Evolutionary conservation across 1,139 yeast species (phyloP).

Genomic region (Debaryomycetaceae sp.): DNA sequence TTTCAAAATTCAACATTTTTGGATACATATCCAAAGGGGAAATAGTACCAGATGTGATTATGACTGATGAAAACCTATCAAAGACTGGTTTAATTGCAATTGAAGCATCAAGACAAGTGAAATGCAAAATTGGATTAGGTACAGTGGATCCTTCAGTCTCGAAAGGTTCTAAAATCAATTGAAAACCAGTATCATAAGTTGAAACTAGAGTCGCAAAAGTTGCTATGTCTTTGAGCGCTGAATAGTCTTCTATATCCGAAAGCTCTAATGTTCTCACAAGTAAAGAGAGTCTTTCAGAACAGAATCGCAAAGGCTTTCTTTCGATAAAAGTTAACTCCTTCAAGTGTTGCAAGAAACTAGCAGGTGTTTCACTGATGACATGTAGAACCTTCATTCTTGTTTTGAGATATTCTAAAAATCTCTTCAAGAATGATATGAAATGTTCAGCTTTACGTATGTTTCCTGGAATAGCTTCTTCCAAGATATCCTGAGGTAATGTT

Average conservation of each 20-base stretch:
- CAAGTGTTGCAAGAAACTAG: slow-evolving; percentile 85
- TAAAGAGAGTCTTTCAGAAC: slow-evolving; percentile 86
- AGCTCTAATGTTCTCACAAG: slow-evolving; percentile 87
- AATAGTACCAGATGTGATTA: slow-evolving; percentile 95
- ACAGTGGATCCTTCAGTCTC: slow-evolving; percentile 97
- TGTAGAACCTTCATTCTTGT: slow-evolving; percentile 97
- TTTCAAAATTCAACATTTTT: slow-evolving; percentile 89
- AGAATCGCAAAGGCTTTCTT: slow-evolving; percentile 82
- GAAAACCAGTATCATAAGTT: slow-evolving; percentile 91
- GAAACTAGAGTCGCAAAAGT: slow-evolving; percentile 95
- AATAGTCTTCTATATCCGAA: slow-evolving; percentile 84
- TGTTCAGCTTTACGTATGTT: slow-evolving; percentile 96
- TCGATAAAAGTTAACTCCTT: slow-evolving; percentile 93
- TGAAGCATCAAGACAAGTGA: slow-evolving; percentile 94
- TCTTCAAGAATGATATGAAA: slow-evolving; percentile 83
- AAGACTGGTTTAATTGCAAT: slow-evolving; percentile 97
- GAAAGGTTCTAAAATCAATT: slow-evolving; percentile 88
- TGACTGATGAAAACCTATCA: slow-evolving; percentile 89
- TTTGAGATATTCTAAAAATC: slow-evolving; percentile 90
- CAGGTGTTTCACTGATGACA: slow-evolving; percentile 95
- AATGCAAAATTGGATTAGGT: slow-evolving; percentile 94
- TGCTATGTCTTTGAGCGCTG: slow-evolving; percentile 91
- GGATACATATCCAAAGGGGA: slow-evolving; percentile 99
- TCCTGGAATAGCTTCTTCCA: slow-evolving; percentile 95
- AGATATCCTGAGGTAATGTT: slow-evolving; percentile 74